Evolutionary conservation across 176 grass and related monocot genomes (phyloP), one percentile per base, ranked within the genome.

Genomic region (Phragmites australis): DNA sequence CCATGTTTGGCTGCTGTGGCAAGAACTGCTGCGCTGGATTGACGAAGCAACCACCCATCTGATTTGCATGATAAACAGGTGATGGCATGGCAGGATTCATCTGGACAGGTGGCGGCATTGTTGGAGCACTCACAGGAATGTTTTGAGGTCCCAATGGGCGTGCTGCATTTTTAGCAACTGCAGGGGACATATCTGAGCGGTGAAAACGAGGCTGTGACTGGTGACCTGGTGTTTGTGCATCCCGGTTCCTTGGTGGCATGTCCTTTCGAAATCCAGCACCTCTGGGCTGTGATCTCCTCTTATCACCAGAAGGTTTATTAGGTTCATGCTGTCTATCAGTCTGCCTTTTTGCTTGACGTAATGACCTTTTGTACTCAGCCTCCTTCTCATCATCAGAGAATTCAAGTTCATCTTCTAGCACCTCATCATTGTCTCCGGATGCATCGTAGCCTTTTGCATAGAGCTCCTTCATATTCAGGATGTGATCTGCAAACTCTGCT

Each of bases 341-440:
- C 49, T 46, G 87, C 57, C 92, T 87, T 89, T 93, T 93, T 57
- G 88, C 73, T 54, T 66, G 74, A 11, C 78, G 77, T 19, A 89
- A 58, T 31, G 83, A 84, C 58, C 83, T 83, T 79, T 79, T 97
- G 85, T 90, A 97, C 73, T 94, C 86, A n/a, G 86, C 88, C 76
- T 97, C 95, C 70, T 91, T 48, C 81, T 97, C 95, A 43, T 97
- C 95, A 83, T 97, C 95, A 83, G 95, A 97, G 85, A 98, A 95
- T 84, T 93, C 90, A 62, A 65, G 86, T 32, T 92, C 89, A 72
- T 86, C 90, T 57, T 16, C 47, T 37, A 82, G 68, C 12, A 89
- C 83, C 46, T 92, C 88, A 5, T 92, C 91, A 78, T 88, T 77
- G 4, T 87, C 73, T 82, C 68, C 89, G n/a, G 89, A 94, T 82